Conservation (phyloP, 73 alveolate genomes). For the Durusdinium trenchii region DNA sequence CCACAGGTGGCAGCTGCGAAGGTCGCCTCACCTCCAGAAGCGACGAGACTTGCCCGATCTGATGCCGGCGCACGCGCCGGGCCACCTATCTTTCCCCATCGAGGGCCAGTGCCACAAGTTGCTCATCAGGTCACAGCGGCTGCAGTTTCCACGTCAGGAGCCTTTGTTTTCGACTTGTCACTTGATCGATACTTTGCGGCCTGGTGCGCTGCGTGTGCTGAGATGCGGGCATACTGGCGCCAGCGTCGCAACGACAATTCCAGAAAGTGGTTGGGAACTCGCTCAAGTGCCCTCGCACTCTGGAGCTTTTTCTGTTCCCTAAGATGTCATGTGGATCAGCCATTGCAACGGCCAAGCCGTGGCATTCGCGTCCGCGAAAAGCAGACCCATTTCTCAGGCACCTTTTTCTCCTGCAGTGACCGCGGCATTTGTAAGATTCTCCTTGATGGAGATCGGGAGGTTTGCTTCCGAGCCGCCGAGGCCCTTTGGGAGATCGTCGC, state of each 20-base stretch:
- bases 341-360: background rate
- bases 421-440: constrained; percentile 49
- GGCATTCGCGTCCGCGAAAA: constrained; percentile 38
- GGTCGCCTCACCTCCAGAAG: no score
- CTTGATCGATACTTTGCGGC: constrained; percentile 48
- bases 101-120: background rate
- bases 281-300: constrained; percentile 14
- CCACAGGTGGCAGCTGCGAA: background rate
- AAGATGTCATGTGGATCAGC: constrained; percentile 13
- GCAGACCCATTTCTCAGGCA: constrained; percentile 31
- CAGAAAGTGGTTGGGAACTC: constrained; percentile 52
- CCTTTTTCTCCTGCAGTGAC: constrained; percentile 45
- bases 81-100: no score
- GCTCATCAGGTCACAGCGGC: background rate
- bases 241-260: constrained; percentile 34
- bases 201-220: constrained; percentile 13
- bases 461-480: background rate
- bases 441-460: background rate
- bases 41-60: no score
- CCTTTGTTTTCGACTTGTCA: constrained; percentile 46
- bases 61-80: no score
- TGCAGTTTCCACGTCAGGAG: background rate
- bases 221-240: constrained; percentile 40
- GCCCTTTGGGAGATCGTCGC: background rate
- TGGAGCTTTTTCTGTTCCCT: constrained; percentile 26